Percentiles rank a stretch among this genome's conserved stretches.
These are phyloP conservation scores for Dalbergia oliveri DNA, from an alignment of 306 rosid species.

Conservation along the genomic window DNA sequence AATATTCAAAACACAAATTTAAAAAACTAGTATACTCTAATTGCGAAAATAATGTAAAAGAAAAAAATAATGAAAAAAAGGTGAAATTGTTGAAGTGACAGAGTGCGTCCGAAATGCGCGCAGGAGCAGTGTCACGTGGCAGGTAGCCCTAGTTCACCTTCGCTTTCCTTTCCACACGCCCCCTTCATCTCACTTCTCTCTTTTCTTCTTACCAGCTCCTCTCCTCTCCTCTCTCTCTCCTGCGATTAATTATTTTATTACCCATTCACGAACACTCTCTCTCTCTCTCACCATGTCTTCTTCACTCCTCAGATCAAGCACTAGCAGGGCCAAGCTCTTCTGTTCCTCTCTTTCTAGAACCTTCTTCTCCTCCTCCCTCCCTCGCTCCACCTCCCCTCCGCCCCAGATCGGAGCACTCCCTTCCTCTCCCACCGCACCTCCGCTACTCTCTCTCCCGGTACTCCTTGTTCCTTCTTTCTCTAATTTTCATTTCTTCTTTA, in stretches of 20 bases:
- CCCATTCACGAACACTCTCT: background rate
- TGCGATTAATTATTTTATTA: background rate
- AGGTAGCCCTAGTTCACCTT: conserved; percentile 58
- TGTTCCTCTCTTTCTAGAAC: conserved; percentile 60
- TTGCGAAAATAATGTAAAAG: no score
- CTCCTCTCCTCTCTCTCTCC: background rate
- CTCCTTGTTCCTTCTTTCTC: background rate
- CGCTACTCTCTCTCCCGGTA: conserved; percentile 62
- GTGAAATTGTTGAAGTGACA: no score
- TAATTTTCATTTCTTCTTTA: background rate
- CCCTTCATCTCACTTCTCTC: background rate
- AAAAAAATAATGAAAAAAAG: no score
- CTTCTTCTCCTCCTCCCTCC: conserved; percentile 54
- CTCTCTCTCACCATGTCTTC: conserved; percentile 59
- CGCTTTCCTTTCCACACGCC: conserved; percentile 58
- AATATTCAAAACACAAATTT: no score
- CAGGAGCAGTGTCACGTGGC: conserved; percentile 17
- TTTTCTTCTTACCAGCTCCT: background rate
- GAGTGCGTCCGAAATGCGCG: no score
- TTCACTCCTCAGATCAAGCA: conserved; percentile 75
- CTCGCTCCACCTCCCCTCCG: conserved; percentile 69
- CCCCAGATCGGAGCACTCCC: conserved; percentile 82
- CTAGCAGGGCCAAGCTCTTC: conserved; percentile 58
- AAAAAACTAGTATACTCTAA: no score
- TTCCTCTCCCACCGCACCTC: conserved; percentile 72